Base-by-base conservation (phyloP, 768 basidiomycete genomes). In the Mrakia frigida region DNA sequence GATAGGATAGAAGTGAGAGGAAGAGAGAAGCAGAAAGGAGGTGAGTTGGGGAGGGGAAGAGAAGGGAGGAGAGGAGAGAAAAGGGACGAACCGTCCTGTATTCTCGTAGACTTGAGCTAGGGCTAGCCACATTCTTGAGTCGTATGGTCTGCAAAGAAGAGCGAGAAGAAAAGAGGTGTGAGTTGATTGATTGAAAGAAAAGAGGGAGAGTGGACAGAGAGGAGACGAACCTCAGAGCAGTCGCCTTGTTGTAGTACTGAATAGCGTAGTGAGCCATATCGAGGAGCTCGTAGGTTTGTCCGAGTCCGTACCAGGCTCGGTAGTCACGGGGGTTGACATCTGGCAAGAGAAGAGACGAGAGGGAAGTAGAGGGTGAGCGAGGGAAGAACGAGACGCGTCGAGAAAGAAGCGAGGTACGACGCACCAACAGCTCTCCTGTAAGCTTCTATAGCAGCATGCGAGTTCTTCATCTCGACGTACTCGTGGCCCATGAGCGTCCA, bases 401-500 rank as follows among this genome's bases (percentile, higher is more conserved):
- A 18, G 43, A 65, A 74, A 23, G 46, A 60, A 28, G 50, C 41
- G 63, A 16, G 5, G 21, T n/a, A 68, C 39, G n/a, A 84, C 90
- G 74, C 83, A 94, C 95, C 94, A 77, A 98, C 90, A 72, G 97
- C 97, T 81, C 94, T 88, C 74, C 97, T 89, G 84, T 98, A 99
- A 14, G 94, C 92, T 84, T 98, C 97, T 74, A 98, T 97, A 23
- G 97, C 96, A 2, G 97, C 97, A 86, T 98, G 95, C 6, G 94
- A 94, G 83, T 99, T 98, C 85, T 98, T 98, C 90, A 97, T 90
- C 84, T 99, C 97, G 61, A 99, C 92, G 80, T 92, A 98, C 84
- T 98, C 97, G 81, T 99, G 97, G 1, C 97, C 97, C 93, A 99
- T 94, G 79, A 99, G 85, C 6, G 96, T 98, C 97, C 97, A 99